phyloP scores from a whole-genome alignment of 331 rosid species.

The Spiraea crenata region DNA sequence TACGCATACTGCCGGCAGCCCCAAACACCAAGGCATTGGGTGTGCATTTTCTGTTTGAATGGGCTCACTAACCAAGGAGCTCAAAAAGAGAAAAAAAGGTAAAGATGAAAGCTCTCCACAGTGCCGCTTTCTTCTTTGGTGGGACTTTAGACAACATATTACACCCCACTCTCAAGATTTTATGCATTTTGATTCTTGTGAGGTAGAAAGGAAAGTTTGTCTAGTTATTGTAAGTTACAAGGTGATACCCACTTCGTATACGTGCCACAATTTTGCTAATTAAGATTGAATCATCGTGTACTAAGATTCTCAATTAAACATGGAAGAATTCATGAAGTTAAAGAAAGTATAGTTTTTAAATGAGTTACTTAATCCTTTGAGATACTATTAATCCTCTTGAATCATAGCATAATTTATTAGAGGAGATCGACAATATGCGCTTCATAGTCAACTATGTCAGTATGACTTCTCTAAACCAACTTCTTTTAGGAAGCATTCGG shows the following conservation, averaged over 20 bases:
- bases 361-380: too few relatives aligned
- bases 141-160: slow-evolving; percentile 43
- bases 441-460: too few relatives aligned
- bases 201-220: neutral
- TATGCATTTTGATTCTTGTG: neutral
- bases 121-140: slow-evolving; percentile 27
- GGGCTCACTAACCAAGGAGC: slow-evolving; percentile 40
- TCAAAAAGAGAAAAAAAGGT: slow-evolving; percentile 25
- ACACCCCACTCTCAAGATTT: slow-evolving; percentile 16
- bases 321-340: too few relatives aligned
- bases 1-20: slow-evolving; percentile 19
- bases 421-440: too few relatives aligned
- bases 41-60: slow-evolving; percentile 8
- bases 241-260: neutral
- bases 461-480: too few relatives aligned
- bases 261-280: neutral
- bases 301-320: too few relatives aligned
- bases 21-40: slow-evolving; percentile 38
- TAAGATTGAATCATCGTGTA: too few relatives aligned
- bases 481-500: too few relatives aligned
- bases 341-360: too few relatives aligned
- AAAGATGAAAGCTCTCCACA: slow-evolving; percentile 28
- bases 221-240: slow-evolving; percentile 12
- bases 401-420: too few relatives aligned
- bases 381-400: too few relatives aligned